A percentile compares a stretch with the other conserved stretches of the same genome.
These are phyloP conservation scores for Psilocybe mexicana DNA, from an alignment of 1,284 basidiomycete species.

Conservation along the genomic window DNA sequence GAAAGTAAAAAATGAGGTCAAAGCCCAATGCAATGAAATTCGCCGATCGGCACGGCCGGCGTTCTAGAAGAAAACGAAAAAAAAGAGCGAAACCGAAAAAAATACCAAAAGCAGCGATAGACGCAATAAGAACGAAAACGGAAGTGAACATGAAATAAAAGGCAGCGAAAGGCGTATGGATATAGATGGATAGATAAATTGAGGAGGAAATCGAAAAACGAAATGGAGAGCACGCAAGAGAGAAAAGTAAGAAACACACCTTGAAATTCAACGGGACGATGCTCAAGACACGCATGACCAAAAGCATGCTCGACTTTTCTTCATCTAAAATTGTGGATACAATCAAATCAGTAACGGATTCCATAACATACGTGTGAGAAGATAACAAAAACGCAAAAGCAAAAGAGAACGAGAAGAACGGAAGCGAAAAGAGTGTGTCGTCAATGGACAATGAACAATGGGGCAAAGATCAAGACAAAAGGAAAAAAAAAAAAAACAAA, in stretches of 20 bases:
- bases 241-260: conserved; percentile 44
- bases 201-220: conserved; percentile 4
- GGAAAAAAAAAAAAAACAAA: too few species aligned
- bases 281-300: conserved; percentile 95
- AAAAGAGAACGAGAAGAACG: too few species aligned
- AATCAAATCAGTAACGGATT: background rate
- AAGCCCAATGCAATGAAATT: background rate
- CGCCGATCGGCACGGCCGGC: background rate
- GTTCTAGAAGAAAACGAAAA: background rate
- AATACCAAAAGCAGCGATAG: background rate
- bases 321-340: conserved; percentile 56
- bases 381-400: too few species aligned
- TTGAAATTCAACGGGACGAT: conserved; percentile 93
- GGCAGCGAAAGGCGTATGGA: background rate
- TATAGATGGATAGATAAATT: background rate
- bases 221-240: too few species aligned
- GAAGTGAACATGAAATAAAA: conserved; percentile 4
- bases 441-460: too few species aligned
- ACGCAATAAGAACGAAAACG: too few species aligned
- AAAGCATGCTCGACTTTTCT: conserved; percentile 87
- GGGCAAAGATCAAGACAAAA: too few species aligned
- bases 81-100: background rate
- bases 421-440: too few species aligned
- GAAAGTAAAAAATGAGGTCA: too few species aligned
- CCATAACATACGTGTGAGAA: too few species aligned